Evolutionary conservation across 352 stramenopile species (phyloP).

Genomic region (Phytophthora pini): DNA sequence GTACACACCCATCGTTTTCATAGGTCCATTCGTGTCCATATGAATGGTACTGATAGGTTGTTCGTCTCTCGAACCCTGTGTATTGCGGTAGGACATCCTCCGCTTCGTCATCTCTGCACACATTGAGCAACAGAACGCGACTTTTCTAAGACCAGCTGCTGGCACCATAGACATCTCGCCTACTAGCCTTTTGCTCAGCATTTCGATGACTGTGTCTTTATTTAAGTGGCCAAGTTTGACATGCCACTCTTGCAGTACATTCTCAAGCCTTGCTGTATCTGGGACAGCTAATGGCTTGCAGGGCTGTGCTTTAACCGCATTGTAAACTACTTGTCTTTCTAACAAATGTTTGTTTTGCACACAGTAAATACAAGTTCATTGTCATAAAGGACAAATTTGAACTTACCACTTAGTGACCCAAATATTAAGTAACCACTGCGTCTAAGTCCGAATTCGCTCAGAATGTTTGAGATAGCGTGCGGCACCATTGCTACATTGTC

Average conservation of each 20-base stretch:
- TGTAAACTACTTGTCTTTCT: no score
- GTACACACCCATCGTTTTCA: constrained; percentile 15
- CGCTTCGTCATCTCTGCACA: constrained; percentile 23
- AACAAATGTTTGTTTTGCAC: no score
- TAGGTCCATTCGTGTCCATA: constrained; percentile 23
- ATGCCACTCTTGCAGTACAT: no score
- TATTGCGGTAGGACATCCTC: constrained; percentile 23
- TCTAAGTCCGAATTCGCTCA: no score
- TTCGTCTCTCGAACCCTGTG: constrained; percentile 5
- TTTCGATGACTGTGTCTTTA: not conserved
- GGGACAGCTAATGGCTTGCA: no score
- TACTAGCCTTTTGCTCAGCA: constrained; percentile 12
- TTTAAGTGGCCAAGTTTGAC: no score
- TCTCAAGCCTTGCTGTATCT: no score
- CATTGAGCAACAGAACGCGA: constrained; percentile 14
- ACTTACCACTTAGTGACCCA: no score
- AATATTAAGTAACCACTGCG: no score
- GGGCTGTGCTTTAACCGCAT: no score
- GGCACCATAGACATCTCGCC: not conserved
- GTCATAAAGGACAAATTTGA: not conserved
- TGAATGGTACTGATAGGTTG: constrained; percentile 18
- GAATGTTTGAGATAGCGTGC: no score
- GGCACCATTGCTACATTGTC: no score
- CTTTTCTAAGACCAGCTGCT: not conserved
- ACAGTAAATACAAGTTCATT: not conserved